Base-by-base conservation (phyloP, 768 basidiomycete species). In the Suillus plorans region DNA sequence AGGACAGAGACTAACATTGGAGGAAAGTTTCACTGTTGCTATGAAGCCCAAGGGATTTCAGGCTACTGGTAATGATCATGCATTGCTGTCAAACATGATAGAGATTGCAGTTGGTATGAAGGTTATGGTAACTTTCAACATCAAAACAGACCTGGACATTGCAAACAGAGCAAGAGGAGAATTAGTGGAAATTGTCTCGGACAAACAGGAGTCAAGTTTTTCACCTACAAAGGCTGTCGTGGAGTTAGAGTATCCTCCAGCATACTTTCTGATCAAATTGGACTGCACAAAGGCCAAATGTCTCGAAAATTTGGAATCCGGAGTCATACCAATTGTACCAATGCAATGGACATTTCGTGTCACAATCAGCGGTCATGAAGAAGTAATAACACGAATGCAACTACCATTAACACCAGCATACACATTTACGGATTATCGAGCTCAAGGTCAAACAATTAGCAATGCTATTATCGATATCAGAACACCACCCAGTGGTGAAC, bases 381-480 rank as follows among this genome's bases (percentile, higher is more conserved):
- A n/a, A 4, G 45, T n/a, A 4, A 10, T 45, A 10, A 45, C 20
- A n/a, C 45, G 3, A 12, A 45, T 3, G 12, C 78, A 81, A 63
- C 74, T 70, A 41, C 72, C 77, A 0, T 66, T 81, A 3, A 80
- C 78, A 10, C 68, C 72, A 0, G 80, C 78, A 9, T 82, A 81
- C 63, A 76, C 78, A 1, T 81, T 82, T 68, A 82, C 80, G 0
- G 79, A 82, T 64, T 82, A 81, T 63, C 60, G 71, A 28, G 65
- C 77, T 4, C 80, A 82, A 66, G 81, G 81, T 1, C 80, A 82
- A 67, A 82, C 79, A 9, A 70, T 82, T 1, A 60, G 62, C 3
- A 62, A 72, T 41, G 72, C 79, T 0, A 65, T 82, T 6, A 74
- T 81, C 2, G 81, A 82, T 64, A 74, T 81, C 14, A 71, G 68